These are phyloP conservation scores for Boletus subparvulus DNA, from an alignment of 768 basidiomycete genomes.

Conservation along the genomic window DNA sequence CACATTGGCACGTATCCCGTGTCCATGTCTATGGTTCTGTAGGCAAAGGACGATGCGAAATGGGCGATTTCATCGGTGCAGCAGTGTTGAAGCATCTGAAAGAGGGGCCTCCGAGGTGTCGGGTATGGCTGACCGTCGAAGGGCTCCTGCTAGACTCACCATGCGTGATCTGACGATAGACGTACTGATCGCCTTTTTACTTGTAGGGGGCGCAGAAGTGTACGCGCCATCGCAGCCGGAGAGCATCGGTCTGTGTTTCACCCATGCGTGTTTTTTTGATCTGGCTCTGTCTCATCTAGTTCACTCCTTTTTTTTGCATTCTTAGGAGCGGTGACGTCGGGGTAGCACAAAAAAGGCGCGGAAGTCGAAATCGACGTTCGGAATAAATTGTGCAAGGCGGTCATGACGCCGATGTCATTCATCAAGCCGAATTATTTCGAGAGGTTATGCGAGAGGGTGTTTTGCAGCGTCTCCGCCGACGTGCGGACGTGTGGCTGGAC, in stretches of 20 bases:
- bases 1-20: not conserved
- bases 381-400: conserved; percentile 71
- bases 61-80: conserved; percentile 75
- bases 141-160: conserved; percentile 68
- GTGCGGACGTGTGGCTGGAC: not conserved
- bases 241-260: conserved; percentile 52
- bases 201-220: conserved; percentile 75
- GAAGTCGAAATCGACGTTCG: conserved; percentile 83
- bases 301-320: conserved; percentile 14
- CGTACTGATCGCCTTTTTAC: not conserved
- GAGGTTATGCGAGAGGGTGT: conserved; percentile 40
- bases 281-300: not conserved
- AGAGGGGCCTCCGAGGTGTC: conserved; percentile 70
- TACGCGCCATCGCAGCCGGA: conserved; percentile 54
- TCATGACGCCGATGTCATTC: conserved; percentile 86
- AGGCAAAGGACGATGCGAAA: conserved; percentile 83
- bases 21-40: not conserved
- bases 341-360: conserved; percentile 89
- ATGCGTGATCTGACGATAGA: not conserved
- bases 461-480: not conserved
- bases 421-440: conserved; percentile 78
- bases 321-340: conserved; percentile 60
- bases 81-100: conserved; percentile 73
- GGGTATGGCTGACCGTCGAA: conserved; percentile 81
- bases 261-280: conserved; percentile 2